A percentile compares a stretch with the other conserved stretches of the same genome.
Evolutionary conservation across 225 moss, liverwort and hornwort genomes (phyloP).

Genomic region (Takakia lepidozioides): DNA sequence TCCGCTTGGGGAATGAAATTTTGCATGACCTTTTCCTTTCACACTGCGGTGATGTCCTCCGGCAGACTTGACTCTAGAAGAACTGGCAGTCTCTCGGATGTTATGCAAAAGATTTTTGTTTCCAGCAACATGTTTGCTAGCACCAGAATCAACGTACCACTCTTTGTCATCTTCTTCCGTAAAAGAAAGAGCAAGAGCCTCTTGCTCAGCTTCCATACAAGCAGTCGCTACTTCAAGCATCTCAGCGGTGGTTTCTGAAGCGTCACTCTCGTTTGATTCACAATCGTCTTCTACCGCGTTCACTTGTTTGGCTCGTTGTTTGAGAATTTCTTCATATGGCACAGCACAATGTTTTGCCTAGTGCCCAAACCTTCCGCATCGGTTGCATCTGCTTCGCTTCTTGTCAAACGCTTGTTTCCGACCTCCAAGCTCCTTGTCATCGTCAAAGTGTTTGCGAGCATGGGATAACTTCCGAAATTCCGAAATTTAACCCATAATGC

Average conservation of each 20-base stretch:
- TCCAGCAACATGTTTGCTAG: background rate
- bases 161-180: background rate
- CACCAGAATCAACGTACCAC: background rate
- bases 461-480: too few species aligned
- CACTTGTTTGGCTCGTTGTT: too few species aligned
- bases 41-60: background rate
- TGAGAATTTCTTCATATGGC: too few species aligned
- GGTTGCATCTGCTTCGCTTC: too few species aligned
- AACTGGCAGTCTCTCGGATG: background rate
- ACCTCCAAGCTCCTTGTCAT: too few species aligned
- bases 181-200: background rate
- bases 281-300: background rate
- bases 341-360: too few species aligned
- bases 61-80: background rate
- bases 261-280: background rate
- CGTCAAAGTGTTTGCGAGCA: too few species aligned
- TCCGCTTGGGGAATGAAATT: background rate
- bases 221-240: background rate
- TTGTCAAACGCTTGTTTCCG: too few species aligned
- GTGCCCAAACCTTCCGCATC: too few species aligned
- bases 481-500: too few species aligned
- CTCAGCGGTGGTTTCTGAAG: background rate
- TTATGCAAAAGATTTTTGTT: background rate
- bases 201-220: background rate
- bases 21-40: background rate